Evolutionary conservation across 2,329 filamentous ascomycete species (phyloP).

Genomic region (Rhynchosporium secalis): DNA sequence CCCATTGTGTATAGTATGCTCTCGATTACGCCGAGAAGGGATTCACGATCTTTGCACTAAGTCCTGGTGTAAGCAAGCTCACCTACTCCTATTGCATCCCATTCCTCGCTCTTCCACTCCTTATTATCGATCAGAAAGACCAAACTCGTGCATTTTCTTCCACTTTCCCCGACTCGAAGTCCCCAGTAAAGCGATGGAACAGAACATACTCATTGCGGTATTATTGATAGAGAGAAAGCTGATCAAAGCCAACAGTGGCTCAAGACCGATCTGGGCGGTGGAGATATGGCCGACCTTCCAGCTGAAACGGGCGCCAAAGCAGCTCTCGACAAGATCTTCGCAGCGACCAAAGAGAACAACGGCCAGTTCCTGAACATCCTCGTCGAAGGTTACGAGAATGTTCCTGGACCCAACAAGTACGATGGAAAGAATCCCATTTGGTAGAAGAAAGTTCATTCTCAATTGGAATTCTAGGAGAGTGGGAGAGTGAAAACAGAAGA

Average conservation of each 20-base stretch:
- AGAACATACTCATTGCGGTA: too few relatives aligned
- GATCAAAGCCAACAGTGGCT: constrained; percentile 41
- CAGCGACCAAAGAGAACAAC: constrained; percentile 42
- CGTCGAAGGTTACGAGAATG: constrained; percentile 20
- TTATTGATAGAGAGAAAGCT: too few relatives aligned
- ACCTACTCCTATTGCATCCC: background rate
- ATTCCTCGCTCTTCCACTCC: too few relatives aligned
- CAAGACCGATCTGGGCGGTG: constrained; percentile 46
- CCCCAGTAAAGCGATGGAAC: too few relatives aligned
- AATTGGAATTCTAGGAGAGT: background rate
- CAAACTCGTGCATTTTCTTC: too few relatives aligned
- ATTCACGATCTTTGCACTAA: constrained; percentile 46
- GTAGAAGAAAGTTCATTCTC: constrained; percentile 12
- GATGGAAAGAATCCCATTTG: constrained; percentile 36
- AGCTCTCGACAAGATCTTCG: constrained; percentile 46
- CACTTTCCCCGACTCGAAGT: too few relatives aligned
- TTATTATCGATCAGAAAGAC: too few relatives aligned
- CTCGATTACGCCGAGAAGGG: constrained; percentile 42
- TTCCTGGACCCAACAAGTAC: constrained; percentile 37
- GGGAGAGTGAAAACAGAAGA: background rate
- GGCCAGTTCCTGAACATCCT: constrained; percentile 48
- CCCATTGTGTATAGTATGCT: constrained; percentile 36
- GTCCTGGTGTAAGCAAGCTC: constrained; percentile 45
- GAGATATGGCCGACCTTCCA: constrained; percentile 44
- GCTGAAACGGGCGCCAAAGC: constrained; percentile 42